Percentiles rank a stretch among this genome's conserved stretches.
Evolutionary conservation across 805 yeast genomes (phyloP).

Genomic region (Metschnikowia vanudenii): DNA sequence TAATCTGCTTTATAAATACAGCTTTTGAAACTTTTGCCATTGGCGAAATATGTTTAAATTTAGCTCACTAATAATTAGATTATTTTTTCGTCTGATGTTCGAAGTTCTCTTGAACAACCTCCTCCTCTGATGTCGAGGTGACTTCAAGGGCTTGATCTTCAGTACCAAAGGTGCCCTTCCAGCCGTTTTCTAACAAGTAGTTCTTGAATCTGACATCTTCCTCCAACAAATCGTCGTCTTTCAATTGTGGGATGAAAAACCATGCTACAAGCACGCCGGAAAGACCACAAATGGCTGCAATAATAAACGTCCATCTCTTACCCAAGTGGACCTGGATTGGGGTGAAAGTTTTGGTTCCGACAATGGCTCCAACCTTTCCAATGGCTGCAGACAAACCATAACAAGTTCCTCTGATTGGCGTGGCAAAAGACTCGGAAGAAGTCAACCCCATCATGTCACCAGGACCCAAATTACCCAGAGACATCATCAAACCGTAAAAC

Average conservation of each 20-base stretch:
- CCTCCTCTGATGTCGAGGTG: conserved; percentile 15
- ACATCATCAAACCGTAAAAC: conserved; percentile 71
- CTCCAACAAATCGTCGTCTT: conserved; percentile 63
- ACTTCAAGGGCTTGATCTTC: conserved; percentile 18
- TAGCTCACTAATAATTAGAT: not conserved
- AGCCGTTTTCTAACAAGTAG: conserved; percentile 58
- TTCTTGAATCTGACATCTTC: conserved; percentile 64
- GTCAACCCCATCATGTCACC: conserved; percentile 71
- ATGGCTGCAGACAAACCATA: conserved; percentile 77
- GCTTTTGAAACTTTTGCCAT: too few relatives aligned
- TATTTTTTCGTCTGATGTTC: conserved; percentile 1
- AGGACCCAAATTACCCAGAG: conserved; percentile 73
- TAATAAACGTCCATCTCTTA: conserved; percentile 71
- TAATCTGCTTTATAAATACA: not conserved
- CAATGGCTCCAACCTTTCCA: conserved; percentile 84
- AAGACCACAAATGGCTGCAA: conserved; percentile 71
- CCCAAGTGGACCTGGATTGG: conserved; percentile 67
- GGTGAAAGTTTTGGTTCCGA: conserved; percentile 70
- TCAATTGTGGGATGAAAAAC: conserved; percentile 65
- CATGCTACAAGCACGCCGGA: conserved; percentile 60
- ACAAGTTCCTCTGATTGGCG: conserved; percentile 72
- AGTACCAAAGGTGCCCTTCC: conserved; percentile 49
- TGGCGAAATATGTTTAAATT: not conserved
- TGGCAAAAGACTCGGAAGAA: conserved; percentile 67
- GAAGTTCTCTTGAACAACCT: conserved; percentile 7